phyloP scores from a whole-genome alignment of 2,329 filamentous ascomycete species.

The Herpotrichia juniperi region DNA sequence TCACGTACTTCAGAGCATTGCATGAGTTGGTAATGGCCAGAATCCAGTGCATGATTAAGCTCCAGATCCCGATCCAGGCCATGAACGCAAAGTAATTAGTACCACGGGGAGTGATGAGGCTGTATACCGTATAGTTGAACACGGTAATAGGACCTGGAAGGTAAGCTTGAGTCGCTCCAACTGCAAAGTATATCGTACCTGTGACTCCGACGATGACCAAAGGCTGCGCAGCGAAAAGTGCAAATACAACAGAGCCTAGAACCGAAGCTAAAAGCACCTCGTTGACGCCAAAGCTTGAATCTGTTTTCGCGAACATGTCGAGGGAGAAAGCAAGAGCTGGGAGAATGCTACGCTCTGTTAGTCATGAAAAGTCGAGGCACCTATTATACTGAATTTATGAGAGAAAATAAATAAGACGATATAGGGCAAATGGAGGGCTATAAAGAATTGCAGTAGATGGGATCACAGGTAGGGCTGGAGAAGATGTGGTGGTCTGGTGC shows the following conservation, averaged over 20 bases:
- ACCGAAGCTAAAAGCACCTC: constrained; percentile 89
- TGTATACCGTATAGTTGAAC: constrained; percentile 92
- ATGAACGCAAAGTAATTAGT: constrained; percentile 88
- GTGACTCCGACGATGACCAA: constrained; percentile 91
- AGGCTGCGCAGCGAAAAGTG: constrained; percentile 80
- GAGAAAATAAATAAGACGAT: background rate
- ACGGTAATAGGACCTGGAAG: constrained; percentile 79
- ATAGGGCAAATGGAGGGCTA: background rate
- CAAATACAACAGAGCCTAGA: constrained; percentile 80
- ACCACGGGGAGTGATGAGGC: constrained; percentile 79
- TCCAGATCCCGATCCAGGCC: constrained; percentile 92
- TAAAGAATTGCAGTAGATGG: background rate
- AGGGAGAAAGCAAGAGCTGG: constrained; percentile 87
- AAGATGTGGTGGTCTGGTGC: background rate
- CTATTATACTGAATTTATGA: background rate
- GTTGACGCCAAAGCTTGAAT: constrained; percentile 86
- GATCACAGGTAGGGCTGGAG: constrained; percentile 1
- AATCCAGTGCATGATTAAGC: constrained; percentile 84
- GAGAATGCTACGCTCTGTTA: constrained; percentile 66
- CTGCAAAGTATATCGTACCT: constrained; percentile 49
- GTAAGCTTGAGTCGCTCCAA: constrained; percentile 6
- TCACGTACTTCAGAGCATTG: constrained; percentile 88
- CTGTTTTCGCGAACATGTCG: constrained; percentile 91
- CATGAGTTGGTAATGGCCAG: constrained; percentile 68
- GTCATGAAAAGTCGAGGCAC: background rate